Percentiles rank a stretch among this genome's conserved stretches.
Conservation (phyloP, 805 yeast species). For the Yamadazyma phyllophila region DNA sequence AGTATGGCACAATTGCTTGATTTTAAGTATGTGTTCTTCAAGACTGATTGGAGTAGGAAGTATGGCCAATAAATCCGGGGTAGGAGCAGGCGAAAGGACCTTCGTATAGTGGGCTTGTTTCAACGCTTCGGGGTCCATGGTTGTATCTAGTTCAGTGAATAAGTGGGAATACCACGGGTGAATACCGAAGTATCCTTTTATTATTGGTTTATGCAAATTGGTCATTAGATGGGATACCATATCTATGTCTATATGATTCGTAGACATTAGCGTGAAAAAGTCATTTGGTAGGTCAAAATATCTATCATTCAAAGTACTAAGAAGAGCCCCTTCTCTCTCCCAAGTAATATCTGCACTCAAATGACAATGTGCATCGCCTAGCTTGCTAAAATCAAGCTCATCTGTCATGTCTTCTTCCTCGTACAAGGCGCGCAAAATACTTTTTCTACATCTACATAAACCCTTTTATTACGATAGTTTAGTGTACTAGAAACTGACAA, state of each 20-base stretch:
- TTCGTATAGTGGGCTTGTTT: slow-evolving; percentile 56
- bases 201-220: slow-evolving; percentile 5
- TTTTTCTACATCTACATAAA: too few relatives aligned
- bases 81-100: slow-evolving; percentile 46
- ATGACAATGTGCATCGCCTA: slow-evolving; percentile 30
- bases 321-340: slow-evolving; percentile 12
- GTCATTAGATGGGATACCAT: slow-evolving; percentile 19
- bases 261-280: slow-evolving; percentile 36
- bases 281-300: slow-evolving; percentile 7
- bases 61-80: slow-evolving; percentile 34
- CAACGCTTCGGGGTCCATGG: slow-evolving; percentile 9
- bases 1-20: neutral
- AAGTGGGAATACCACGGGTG: slow-evolving; percentile 93
- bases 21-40: slow-evolving; percentile 31
- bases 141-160: slow-evolving; percentile 34
- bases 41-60: slow-evolving; percentile 65
- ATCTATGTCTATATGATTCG: slow-evolving; percentile 33
- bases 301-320: slow-evolving; percentile 8
- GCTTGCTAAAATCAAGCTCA: neutral
- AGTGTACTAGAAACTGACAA: slow-evolving; percentile 17
- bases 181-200: slow-evolving; percentile 61
- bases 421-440: neutral
- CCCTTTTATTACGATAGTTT: too few relatives aligned
- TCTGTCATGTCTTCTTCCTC: neutral
- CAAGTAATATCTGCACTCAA: slow-evolving; percentile 17